phyloP scores from a whole-genome alignment of 805 yeast species.

The Grigorovia jiainica region DNA sequence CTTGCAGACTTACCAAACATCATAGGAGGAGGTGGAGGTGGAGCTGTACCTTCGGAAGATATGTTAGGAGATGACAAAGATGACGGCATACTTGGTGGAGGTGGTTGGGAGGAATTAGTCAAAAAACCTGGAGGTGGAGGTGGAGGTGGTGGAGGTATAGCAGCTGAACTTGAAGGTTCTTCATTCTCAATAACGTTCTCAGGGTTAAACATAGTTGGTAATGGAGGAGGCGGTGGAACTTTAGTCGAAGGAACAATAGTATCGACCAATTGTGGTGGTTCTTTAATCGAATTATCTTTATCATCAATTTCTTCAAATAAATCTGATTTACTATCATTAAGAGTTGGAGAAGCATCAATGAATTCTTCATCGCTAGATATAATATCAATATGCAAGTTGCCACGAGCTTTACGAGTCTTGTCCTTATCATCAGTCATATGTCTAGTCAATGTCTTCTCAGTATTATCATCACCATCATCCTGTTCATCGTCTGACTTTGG shows the following conservation, averaged over 20 bases:
- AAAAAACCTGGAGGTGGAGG: constrained; percentile 16
- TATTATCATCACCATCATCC: neutral
- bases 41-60: constrained; percentile 21
- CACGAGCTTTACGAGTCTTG: neutral
- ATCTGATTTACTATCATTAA: neutral
- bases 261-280: neutral
- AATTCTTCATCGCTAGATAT: neutral
- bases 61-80: constrained; percentile 30
- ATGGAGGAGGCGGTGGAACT: constrained; percentile 21
- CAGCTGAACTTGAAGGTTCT: neutral
- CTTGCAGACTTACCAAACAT: constrained; percentile 8
- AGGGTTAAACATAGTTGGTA: constrained; percentile 5
- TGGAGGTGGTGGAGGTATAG: constrained; percentile 22
- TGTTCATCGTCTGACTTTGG: constrained; percentile 5
- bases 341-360: neutral
- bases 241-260: neutral
- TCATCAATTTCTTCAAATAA: neutral
- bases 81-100: constrained; percentile 29
- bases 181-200: neutral
- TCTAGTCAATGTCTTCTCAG: neutral
- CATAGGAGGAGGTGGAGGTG: constrained; percentile 10
- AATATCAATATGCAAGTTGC: neutral
- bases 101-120: constrained; percentile 9
- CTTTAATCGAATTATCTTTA: neutral
- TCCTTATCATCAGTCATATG: neutral